Percentiles rank a stretch among this genome's conserved stretches.
These are phyloP conservation scores for Lodderomyces parapsilosis DNA, from an alignment of 1,139 yeast species.

Conservation along the genomic window DNA sequence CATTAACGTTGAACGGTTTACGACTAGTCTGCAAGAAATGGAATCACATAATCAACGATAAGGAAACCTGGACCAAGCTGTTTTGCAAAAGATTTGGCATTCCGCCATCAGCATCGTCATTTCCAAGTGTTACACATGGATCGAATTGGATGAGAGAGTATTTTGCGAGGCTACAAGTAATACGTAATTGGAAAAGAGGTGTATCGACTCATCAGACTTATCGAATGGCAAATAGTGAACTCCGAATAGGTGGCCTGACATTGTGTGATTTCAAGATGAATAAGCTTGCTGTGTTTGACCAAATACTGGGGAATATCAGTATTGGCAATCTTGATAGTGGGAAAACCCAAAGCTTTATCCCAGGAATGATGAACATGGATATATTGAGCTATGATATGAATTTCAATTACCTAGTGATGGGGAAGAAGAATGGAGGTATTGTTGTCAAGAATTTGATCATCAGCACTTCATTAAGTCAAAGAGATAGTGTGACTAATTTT, in stretches of 20 bases:
- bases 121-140: constrained; percentile 59
- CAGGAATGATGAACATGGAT: constrained; percentile 27
- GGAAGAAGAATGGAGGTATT: constrained; percentile 29
- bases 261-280: constrained; percentile 37
- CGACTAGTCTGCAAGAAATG: constrained; percentile 57
- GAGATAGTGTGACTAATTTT: constrained; percentile 22
- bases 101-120: constrained; percentile 50
- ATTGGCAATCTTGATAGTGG: constrained; percentile 43
- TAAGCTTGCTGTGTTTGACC: constrained; percentile 34
- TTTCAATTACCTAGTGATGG: constrained; percentile 36
- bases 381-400: constrained; percentile 25
- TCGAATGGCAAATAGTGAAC: constrained; percentile 27
- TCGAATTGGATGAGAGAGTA: constrained; percentile 57
- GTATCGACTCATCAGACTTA: constrained; percentile 30
- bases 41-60: constrained; percentile 52
- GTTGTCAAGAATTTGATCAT: constrained; percentile 33
- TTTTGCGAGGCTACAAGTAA: constrained; percentile 41
- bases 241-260: constrained; percentile 27
- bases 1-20: constrained; percentile 47
- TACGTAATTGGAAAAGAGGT: constrained; percentile 55
- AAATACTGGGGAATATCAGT: constrained; percentile 34
- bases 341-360: constrained; percentile 38
- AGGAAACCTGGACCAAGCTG: constrained; percentile 60
- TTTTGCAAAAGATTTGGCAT: constrained; percentile 49
- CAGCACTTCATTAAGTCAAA: constrained; percentile 31